A percentile compares a stretch with the other conserved stretches of the same genome.
Evolutionary conservation across 371 early-diverging fungal species (phyloP).

Genomic region (Conidiobolus incongruus): DNA sequence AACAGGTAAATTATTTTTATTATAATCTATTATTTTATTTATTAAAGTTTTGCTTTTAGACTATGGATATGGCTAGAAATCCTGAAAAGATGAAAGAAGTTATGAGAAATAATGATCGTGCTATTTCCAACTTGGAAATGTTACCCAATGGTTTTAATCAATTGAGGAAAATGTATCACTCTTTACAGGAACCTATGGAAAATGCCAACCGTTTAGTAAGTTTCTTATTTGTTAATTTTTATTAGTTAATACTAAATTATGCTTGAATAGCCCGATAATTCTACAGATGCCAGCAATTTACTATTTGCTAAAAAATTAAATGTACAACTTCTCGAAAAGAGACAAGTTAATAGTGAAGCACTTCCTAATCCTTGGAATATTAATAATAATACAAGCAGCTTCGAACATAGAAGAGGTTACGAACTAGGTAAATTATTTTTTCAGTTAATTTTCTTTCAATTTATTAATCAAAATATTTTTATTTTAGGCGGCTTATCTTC

Average conservation of each 20-base stretch:
- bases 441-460: not conserved
- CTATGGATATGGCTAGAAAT: conserved; percentile 19
- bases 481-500: not conserved
- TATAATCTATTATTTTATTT: not conserved
- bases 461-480: not conserved
- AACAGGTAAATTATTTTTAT: conserved; percentile 17
- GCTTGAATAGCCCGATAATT: conserved; percentile 11
- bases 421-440: not conserved
- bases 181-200: conserved; percentile 46
- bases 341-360: conserved; percentile 39
- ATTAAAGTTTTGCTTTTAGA: conserved; percentile 6
- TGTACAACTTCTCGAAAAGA: conserved; percentile 26
- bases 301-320: conserved; percentile 39
- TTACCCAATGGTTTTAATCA: conserved; percentile 72
- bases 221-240: not conserved
- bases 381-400: conserved; percentile 3
- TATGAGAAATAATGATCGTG: conserved; percentile 64
- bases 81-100: conserved; percentile 63
- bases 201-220: conserved; percentile 13
- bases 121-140: conserved; percentile 62
- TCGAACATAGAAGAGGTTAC: not conserved
- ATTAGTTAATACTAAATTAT: too few species aligned
- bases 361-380: conserved; percentile 71
- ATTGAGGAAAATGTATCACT: conserved; percentile 52
- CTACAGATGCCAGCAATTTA: conserved; percentile 36